These are phyloP conservation scores for Jimgerdemannia flammicorona DNA, from an alignment of 192 early-diverging fungal species.

Conservation along the genomic window DNA sequence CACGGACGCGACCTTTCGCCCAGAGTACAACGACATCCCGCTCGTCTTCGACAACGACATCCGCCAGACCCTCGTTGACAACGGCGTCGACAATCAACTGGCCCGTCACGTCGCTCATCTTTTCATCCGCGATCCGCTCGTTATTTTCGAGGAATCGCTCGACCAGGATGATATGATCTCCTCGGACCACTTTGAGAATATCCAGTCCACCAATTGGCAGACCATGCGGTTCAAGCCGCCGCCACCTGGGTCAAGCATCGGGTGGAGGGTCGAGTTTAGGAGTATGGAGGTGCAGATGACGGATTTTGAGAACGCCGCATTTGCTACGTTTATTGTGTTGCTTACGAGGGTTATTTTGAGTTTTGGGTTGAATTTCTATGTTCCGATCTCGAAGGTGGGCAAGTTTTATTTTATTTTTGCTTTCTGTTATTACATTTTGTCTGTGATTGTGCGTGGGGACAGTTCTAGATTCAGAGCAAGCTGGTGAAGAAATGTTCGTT, in stretches of 20 bases:
- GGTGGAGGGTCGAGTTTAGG: conserved; percentile 98
- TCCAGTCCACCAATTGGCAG: conserved; percentile 99
- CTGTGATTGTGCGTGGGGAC: neutral
- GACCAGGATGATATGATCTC: conserved; percentile 79
- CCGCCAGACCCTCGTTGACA: conserved; percentile 63
- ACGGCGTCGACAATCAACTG: conserved; percentile 83
- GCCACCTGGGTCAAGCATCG: conserved; percentile 84
- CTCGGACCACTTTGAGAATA: conserved; percentile 98
- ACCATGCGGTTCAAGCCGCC: conserved; percentile 99
- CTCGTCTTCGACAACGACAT: conserved; percentile 81
- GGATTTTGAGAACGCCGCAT: conserved; percentile 97
- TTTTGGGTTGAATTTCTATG: conserved; percentile 93
- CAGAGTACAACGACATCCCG: conserved; percentile 91
- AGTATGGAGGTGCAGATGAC: conserved; percentile 96
- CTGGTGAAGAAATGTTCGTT: too few relatives aligned
- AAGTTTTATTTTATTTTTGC: neutral
- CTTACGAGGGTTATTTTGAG: conserved; percentile 83
- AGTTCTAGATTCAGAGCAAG: neutral
- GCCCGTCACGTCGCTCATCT: conserved; percentile 92
- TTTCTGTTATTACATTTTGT: neutral
- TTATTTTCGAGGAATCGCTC: conserved; percentile 89
- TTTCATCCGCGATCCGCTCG: conserved; percentile 97
- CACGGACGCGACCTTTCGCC: conserved; percentile 64
- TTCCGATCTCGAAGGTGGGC: conserved; percentile 85
- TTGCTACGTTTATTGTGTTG: conserved; percentile 90